These are phyloP conservation scores for Lithospermum erythrorhizon DNA, from an alignment of 257 asterid species.

Conservation along the genomic window DNA sequence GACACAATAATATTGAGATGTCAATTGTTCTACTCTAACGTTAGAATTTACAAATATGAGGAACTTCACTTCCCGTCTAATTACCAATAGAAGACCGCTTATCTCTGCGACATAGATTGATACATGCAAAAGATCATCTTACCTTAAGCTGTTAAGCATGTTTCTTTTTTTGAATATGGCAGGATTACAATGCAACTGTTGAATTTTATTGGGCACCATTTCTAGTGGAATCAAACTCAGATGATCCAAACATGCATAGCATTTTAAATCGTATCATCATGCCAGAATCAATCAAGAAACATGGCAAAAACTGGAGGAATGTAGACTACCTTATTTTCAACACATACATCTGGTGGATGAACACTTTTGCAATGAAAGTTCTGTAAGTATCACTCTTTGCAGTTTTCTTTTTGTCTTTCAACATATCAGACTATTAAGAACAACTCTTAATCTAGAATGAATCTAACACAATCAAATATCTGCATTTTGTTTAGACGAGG, in stretches of 20 bases:
- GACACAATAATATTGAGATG: no score
- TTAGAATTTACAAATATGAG: no score
- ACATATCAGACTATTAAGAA: not conserved
- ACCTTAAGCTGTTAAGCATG: not conserved
- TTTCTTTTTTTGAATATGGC: not conserved
- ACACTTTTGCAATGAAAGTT: slow-evolving; percentile 66
- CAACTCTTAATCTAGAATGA: not conserved
- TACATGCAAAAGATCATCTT: not conserved
- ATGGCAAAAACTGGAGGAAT: slow-evolving; percentile 62
- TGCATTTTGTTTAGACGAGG: slow-evolving; percentile 26
- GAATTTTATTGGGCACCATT: slow-evolving; percentile 96
- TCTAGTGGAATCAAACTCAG: slow-evolving; percentile 76
- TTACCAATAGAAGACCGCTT: no score
- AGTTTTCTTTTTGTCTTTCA: not conserved
- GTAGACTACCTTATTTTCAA: slow-evolving; percentile 77
- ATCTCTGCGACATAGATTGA: no score
- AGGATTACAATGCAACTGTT: slow-evolving; percentile 81
- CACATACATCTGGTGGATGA: slow-evolving; percentile 97
- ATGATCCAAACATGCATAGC: slow-evolving; percentile 73
- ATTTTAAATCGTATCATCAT: slow-evolving; percentile 67
- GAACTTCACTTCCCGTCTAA: no score
- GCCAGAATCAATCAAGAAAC: slow-evolving; percentile 71
- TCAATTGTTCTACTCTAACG: no score
- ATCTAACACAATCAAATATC: no score
- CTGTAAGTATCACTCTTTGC: slow-evolving; percentile 31